phyloP scores from a whole-genome alignment of 768 basidiomycete species.

The Naganishia kalamii region DNA sequence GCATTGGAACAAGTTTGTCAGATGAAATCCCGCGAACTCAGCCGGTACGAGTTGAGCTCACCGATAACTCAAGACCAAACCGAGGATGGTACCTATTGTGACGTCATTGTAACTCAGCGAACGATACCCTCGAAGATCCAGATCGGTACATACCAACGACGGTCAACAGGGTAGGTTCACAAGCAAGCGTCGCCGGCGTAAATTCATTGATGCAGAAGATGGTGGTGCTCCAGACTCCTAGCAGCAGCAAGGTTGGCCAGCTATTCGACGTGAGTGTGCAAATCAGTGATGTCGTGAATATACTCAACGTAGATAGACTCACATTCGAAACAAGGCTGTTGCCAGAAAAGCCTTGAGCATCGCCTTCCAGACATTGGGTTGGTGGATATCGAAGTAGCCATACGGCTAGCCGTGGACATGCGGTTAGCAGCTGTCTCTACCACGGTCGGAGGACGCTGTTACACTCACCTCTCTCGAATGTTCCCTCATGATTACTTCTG shows the following conservation, averaged over 20 bases:
- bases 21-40: no score
- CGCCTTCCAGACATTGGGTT: constrained; percentile 7
- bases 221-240: neutral
- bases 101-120: neutral
- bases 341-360: constrained; percentile 10
- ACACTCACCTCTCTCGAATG: constrained; percentile 6
- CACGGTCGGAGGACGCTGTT: no score
- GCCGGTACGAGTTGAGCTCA: neutral
- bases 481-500: constrained; percentile 12
- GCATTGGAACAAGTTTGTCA: neutral
- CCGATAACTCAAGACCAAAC: constrained; percentile 13
- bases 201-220: constrained; percentile 15
- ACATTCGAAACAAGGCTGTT: constrained; percentile 14
- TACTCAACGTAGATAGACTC: neutral
- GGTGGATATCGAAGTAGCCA: constrained; percentile 14
- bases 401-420: neutral
- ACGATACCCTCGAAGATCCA: neutral
- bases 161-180: constrained; percentile 12
- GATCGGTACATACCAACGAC: neutral
- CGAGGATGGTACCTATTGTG: neutral
- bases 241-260: constrained; percentile 2
- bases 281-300: neutral
- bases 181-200: neutral
- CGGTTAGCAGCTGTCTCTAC: no score
- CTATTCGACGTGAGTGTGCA: neutral